Conservation (phyloP, 352 stramenopile species). For the Halophytophthora polymorphica region DNA sequence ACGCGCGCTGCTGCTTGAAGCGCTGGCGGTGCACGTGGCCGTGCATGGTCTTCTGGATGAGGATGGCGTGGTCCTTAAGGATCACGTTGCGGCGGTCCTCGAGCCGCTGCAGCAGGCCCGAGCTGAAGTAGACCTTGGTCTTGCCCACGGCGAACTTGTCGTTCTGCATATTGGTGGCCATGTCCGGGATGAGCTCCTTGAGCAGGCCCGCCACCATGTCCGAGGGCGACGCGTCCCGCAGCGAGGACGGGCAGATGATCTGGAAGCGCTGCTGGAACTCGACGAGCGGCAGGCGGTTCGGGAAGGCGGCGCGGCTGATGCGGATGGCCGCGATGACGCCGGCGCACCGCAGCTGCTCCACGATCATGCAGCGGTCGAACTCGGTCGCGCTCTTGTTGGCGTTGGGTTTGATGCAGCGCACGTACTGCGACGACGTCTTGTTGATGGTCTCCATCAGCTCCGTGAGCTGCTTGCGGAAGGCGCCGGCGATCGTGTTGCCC, state of each 20-base stretch:
- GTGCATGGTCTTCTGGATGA: conserved; percentile 75
- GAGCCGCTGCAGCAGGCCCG: conserved; percentile 88
- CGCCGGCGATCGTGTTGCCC: conserved; percentile 75
- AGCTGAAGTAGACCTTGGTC: conserved; percentile 85
- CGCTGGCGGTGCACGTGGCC: conserved; percentile 53
- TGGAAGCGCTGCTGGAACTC: conserved; percentile 82
- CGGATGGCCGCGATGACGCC: conserved; percentile 89
- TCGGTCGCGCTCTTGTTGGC: conserved; percentile 77
- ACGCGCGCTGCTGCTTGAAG: conserved; percentile 42
- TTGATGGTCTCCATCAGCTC: conserved; percentile 88
- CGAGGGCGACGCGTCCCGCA: conserved; percentile 46
- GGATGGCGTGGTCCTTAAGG: conserved; percentile 67
- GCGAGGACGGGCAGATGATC: conserved; percentile 74
- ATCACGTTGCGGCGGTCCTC: conserved; percentile 84
- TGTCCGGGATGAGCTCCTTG: conserved; percentile 66
- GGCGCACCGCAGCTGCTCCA: conserved; percentile 87
- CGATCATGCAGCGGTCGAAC: conserved; percentile 87
- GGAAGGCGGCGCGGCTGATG: conserved; percentile 85
- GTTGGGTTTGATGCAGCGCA: conserved; percentile 92
- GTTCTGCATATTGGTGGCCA: conserved; percentile 66
- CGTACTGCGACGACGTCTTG: conserved; percentile 86
- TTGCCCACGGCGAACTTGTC: conserved; percentile 75
- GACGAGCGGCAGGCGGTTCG: conserved; percentile 89
- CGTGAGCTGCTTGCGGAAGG: conserved; percentile 84
- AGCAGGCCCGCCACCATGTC: conserved; percentile 79